These are phyloP conservation scores for Phylloporus arenicola DNA, from an alignment of 768 basidiomycete genomes.

Conservation along the genomic window DNA sequence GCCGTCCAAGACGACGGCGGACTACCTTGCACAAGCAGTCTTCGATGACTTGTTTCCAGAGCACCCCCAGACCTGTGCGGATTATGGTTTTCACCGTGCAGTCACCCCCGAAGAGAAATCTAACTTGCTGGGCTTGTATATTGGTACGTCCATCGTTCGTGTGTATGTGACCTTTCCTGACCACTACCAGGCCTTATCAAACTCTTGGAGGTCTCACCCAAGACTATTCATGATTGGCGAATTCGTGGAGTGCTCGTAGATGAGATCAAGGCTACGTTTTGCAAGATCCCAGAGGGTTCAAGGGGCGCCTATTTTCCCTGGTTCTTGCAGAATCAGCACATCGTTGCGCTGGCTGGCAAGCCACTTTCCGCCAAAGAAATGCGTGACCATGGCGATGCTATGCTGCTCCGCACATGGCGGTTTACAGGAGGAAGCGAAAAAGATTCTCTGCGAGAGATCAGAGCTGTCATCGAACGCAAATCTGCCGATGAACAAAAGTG, in stretches of 20 bases:
- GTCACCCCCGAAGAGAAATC: conserved; percentile 8
- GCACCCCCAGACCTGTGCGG: conserved; percentile 28
- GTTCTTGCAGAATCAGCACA: conserved; percentile 33
- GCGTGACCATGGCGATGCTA: background rate
- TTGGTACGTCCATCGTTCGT: too few species aligned
- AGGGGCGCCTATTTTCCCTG: conserved; percentile 32
- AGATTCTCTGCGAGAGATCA: background rate
- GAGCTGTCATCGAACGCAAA: background rate
- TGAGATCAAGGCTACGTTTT: conserved; percentile 30
- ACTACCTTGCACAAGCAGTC: conserved; percentile 27
- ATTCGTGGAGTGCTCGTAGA: conserved; percentile 28
- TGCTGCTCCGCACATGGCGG: conserved; percentile 4
- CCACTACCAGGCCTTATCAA: conserved; percentile 20
- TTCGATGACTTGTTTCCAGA: conserved; percentile 23
- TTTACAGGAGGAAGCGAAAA: conserved; percentile 5
- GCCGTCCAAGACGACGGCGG: background rate
- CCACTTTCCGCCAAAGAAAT: background rate
- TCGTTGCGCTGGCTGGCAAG: conserved; percentile 19
- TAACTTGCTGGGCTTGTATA: conserved; percentile 31
- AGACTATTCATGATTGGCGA: conserved; percentile 31
- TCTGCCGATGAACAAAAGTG: background rate
- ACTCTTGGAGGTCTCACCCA: conserved; percentile 15
- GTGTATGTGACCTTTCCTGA: background rate
- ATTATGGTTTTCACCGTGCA: conserved; percentile 33
- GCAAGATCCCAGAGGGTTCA: conserved; percentile 16